These are phyloP conservation scores for Aspergillus conjunctus DNA, from an alignment of 495 filamentous ascomycete species.

Conservation along the genomic window DNA sequence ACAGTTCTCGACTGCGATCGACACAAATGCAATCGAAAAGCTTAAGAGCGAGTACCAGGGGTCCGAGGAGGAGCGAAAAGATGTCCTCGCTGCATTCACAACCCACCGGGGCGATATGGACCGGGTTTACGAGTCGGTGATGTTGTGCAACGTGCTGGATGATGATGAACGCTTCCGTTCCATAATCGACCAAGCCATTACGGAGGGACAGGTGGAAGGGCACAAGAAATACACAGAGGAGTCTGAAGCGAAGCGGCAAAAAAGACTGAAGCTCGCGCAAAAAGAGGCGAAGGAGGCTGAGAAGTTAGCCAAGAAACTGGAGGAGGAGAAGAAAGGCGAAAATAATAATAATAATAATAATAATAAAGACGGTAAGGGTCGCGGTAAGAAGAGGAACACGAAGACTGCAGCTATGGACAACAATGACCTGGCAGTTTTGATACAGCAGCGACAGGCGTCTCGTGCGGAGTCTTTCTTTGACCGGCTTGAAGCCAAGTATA, in stretches of 20 bases:
- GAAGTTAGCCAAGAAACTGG: constrained; percentile 68
- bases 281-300: constrained; percentile 74
- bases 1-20: constrained; percentile 75
- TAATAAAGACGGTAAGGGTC: constrained; percentile 21
- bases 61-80: constrained; percentile 79
- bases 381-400: constrained; percentile 31
- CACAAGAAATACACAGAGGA: constrained; percentile 74
- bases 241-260: constrained; percentile 61
- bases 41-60: constrained; percentile 78
- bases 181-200: constrained; percentile 83
- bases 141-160: constrained; percentile 80
- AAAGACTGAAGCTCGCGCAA: constrained; percentile 62
- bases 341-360: constrained; percentile 6
- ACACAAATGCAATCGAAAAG: constrained; percentile 64
- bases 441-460: constrained; percentile 56
- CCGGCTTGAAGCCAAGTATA: constrained; percentile 74
- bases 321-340: constrained; percentile 50
- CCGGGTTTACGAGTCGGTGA: constrained; percentile 73
- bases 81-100: constrained; percentile 75
- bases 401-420: constrained; percentile 33
- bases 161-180: constrained; percentile 83
- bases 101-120: constrained; percentile 71
- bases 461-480: constrained; percentile 62
- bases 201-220: constrained; percentile 59
- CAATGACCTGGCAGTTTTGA: constrained; percentile 58